phyloP scores from a whole-genome alignment of 78 protist genomes.

The Andalucia godoyi region DNA sequence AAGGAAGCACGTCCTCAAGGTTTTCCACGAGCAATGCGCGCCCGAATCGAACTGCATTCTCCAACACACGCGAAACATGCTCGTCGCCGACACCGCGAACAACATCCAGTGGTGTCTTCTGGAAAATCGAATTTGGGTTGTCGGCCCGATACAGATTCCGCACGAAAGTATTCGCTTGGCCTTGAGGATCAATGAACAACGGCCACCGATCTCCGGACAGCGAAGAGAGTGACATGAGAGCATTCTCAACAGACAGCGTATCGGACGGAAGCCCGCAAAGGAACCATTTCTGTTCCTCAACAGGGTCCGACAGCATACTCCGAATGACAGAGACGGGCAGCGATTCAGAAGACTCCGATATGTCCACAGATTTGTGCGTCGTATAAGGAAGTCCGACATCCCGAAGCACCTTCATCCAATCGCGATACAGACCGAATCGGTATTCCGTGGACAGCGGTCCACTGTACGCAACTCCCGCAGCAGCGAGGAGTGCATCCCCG shows the following conservation, averaged over 20 bases:
- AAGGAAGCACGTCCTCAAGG: slow-evolving; percentile 62
- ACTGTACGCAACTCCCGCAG: slow-evolving; percentile 59
- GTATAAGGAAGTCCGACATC: slow-evolving; percentile 11
- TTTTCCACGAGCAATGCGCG: slow-evolving; percentile 66
- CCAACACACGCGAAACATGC: slow-evolving; percentile 30
- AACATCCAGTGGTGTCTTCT: slow-evolving; percentile 29
- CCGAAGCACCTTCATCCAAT: slow-evolving; percentile 34
- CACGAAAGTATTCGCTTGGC: slow-evolving; percentile 73
- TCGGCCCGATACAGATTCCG: slow-evolving; percentile 25
- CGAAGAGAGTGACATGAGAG: slow-evolving; percentile 28
- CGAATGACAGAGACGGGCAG: not conserved
- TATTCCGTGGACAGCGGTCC: slow-evolving; percentile 65
- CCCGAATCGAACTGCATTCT: slow-evolving; percentile 62
- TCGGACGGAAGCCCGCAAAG: slow-evolving; percentile 72
- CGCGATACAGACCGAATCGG: slow-evolving; percentile 8
- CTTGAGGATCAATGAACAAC: slow-evolving; percentile 74
- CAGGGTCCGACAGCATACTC: slow-evolving; percentile 42
- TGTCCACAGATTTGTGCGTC: slow-evolving; percentile 1
- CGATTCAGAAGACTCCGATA: not conserved
- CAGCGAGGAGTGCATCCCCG: slow-evolving; percentile 59
- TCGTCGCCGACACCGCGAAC: slow-evolving; percentile 39
- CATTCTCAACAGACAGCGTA: slow-evolving; percentile 62
- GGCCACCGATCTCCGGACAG: slow-evolving; percentile 64
- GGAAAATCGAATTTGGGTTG: slow-evolving; percentile 30
- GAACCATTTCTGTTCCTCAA: slow-evolving; percentile 49